Evolutionary conservation across 192 early-diverging fungal genomes (phyloP).

Genomic region (Coemansia sp.): DNA sequence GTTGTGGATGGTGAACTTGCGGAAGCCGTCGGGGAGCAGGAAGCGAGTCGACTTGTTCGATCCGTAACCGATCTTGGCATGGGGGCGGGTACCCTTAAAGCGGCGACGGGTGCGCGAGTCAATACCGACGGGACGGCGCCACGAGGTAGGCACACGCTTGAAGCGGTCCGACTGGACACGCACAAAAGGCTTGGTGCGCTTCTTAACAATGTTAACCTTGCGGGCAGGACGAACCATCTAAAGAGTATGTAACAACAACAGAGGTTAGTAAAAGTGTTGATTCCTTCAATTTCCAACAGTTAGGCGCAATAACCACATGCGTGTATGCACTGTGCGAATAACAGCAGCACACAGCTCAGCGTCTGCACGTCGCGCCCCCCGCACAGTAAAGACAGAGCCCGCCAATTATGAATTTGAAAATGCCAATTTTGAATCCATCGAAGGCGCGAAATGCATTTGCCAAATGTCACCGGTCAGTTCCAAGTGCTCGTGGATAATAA

Average conservation of each 20-base stretch:
- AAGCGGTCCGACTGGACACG: constrained; percentile 99
- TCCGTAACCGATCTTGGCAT: constrained; percentile 99
- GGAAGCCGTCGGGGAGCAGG: constrained; percentile 98
- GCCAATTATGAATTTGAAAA: not conserved
- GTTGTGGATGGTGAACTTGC: constrained; percentile 97
- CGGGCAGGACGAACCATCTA: constrained; percentile 94
- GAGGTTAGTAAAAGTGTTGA: not conserved
- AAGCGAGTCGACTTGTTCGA: constrained; percentile 96
- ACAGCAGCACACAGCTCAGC: no score
- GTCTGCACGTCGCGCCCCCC: no score
- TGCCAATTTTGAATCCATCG: not conserved
- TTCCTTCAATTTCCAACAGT: not conserved
- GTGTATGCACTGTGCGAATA: no score
- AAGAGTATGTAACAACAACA: not conserved
- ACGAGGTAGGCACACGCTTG: constrained; percentile 91
- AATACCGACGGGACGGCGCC: constrained; percentile 99
- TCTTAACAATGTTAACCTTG: constrained; percentile 98
- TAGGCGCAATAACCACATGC: not conserved
- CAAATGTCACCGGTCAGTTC: not conserved
- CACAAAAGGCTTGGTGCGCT: constrained; percentile 95
- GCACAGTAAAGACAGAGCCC: not conserved
- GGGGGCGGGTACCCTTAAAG: constrained; percentile 96
- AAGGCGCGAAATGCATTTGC: not conserved
- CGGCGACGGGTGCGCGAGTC: constrained; percentile 97
- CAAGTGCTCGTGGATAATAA: not conserved